Evolutionary conservation across 768 basidiomycete species (phyloP).

Genomic region (Xerocomellus chrysenteron): DNA sequence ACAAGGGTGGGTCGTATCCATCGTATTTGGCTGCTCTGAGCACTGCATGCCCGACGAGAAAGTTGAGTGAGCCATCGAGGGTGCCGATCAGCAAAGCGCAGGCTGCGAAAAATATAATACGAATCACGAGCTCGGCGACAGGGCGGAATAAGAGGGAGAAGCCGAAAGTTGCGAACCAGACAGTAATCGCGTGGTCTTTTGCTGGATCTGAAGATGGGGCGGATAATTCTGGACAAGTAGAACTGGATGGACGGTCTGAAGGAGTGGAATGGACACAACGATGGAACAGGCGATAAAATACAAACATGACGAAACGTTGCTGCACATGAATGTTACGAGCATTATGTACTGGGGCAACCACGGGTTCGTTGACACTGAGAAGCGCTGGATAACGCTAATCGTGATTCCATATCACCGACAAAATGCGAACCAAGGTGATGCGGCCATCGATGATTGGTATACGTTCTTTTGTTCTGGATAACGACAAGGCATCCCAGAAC

Average conservation of each 20-base stretch:
- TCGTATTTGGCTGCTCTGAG: constrained; percentile 8
- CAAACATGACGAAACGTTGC: constrained; percentile 9
- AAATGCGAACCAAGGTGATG: too few species aligned
- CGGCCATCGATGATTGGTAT: too few species aligned
- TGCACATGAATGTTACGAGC: background rate
- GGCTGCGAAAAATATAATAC: constrained; percentile 1
- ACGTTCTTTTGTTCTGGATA: background rate
- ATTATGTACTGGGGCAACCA: background rate
- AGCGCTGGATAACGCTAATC: too few species aligned
- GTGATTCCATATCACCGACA: too few species aligned
- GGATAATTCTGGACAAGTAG: background rate
- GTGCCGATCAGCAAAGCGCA: constrained; percentile 6
- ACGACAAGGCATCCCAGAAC: background rate
- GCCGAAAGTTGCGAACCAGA: constrained; percentile 16
- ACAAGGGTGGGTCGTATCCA: constrained; percentile 9
- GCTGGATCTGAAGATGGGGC: background rate
- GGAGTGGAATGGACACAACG: background rate
- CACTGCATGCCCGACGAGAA: constrained; percentile 13
- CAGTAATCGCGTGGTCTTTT: constrained; percentile 4
- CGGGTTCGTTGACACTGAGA: background rate
- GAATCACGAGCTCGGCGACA: constrained; percentile 6
- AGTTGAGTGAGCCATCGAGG: constrained; percentile 8
- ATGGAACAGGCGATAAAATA: constrained; percentile 6
- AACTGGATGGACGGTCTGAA: background rate
- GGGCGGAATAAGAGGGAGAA: constrained; percentile 10